A percentile compares a stretch with the other conserved stretches of the same genome.
These are phyloP conservation scores for Apiotrichum mycotoxinovorans DNA, from an alignment of 1,284 basidiomycete genomes.

Conservation along the genomic window DNA sequence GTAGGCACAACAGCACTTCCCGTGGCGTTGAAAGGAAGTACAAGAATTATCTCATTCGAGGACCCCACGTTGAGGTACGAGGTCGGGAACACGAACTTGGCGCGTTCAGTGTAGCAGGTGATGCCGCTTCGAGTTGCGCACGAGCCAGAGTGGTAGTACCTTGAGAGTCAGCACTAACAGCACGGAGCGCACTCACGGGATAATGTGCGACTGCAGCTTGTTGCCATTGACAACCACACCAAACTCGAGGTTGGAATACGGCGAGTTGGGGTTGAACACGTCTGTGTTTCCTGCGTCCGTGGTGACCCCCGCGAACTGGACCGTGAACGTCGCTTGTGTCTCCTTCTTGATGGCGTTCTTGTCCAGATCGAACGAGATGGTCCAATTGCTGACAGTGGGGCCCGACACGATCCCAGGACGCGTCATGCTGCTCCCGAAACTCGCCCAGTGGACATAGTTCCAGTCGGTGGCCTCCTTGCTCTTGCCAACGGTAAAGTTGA, in stretches of 20 bases:
- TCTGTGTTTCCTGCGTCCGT: slow-evolving; percentile 33
- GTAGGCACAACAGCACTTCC: slow-evolving; percentile 10
- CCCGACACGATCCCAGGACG: slow-evolving; percentile 5
- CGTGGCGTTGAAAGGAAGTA: slow-evolving; percentile 33
- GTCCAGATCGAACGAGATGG: slow-evolving; percentile 23
- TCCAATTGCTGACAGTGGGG: slow-evolving; percentile 33
- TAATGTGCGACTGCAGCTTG: slow-evolving; percentile 21
- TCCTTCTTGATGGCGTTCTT: slow-evolving; percentile 7
- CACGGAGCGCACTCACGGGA: slow-evolving; percentile 21
- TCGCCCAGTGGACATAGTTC: slow-evolving; percentile 34
- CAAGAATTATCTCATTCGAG: slow-evolving; percentile 28
- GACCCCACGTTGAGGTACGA: slow-evolving; percentile 15
- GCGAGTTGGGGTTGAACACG: slow-evolving; percentile 14
- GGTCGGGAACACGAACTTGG: slow-evolving; percentile 27
- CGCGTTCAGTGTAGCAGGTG: slow-evolving; percentile 27
- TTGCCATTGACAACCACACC: slow-evolving; percentile 29
- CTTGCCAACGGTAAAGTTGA: slow-evolving; percentile 31
- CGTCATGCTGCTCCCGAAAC: slow-evolving; percentile 22
- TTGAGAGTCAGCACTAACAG: not conserved
- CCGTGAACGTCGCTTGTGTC: slow-evolving; percentile 23
- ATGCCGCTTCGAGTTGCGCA: slow-evolving; percentile 30
- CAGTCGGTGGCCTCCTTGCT: slow-evolving; percentile 25
- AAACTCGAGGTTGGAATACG: slow-evolving; percentile 20
- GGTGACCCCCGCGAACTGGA: slow-evolving; percentile 28
- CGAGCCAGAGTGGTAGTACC: slow-evolving; percentile 30